These are phyloP conservation scores for Botrytis fragariae DNA, from an alignment of 2,329 filamentous ascomycete species.

Conservation along the genomic window DNA sequence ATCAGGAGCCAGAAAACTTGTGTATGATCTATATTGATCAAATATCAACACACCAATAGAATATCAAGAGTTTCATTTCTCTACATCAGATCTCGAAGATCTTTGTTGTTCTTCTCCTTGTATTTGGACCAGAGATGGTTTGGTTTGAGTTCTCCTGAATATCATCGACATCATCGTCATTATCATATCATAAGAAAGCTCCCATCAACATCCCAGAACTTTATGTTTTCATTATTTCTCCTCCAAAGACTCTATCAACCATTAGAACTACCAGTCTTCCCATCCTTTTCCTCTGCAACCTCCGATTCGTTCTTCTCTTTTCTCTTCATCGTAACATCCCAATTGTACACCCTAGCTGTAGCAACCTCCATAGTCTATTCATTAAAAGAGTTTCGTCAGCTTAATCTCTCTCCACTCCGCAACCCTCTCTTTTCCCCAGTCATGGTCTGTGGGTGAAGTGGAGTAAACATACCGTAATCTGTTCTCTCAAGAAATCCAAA, in stretches of 20 bases:
- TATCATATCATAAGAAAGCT: background rate
- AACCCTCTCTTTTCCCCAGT: background rate
- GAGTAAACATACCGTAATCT: constrained; percentile 74
- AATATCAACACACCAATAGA: background rate
- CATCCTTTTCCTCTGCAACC: constrained; percentile 34
- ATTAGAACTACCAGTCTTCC: constrained; percentile 38
- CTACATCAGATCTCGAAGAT: constrained; percentile 8
- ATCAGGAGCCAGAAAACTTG: background rate
- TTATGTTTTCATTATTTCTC: constrained; percentile 19
- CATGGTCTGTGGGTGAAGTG: background rate
- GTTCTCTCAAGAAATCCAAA: constrained; percentile 89
- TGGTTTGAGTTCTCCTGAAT: constrained; percentile 18
- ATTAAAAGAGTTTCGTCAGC: constrained; percentile 16
- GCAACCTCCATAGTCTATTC: constrained; percentile 76
- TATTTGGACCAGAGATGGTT: background rate
- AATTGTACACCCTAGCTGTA: constrained; percentile 96
- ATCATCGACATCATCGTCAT: constrained; percentile 3
- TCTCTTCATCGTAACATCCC: constrained; percentile 93
- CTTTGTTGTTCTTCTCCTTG: background rate
- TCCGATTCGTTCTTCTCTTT: constrained; percentile 77
- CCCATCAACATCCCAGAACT: background rate
- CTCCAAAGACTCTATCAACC: constrained; percentile 28
- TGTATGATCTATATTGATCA: constrained; percentile 7
- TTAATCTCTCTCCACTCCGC: constrained; percentile 3
- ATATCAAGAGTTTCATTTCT: constrained; percentile 7